These are phyloP conservation scores for Camelina sativa DNA, from an alignment of 345 rosid genomes.

Conservation along the genomic window DNA sequence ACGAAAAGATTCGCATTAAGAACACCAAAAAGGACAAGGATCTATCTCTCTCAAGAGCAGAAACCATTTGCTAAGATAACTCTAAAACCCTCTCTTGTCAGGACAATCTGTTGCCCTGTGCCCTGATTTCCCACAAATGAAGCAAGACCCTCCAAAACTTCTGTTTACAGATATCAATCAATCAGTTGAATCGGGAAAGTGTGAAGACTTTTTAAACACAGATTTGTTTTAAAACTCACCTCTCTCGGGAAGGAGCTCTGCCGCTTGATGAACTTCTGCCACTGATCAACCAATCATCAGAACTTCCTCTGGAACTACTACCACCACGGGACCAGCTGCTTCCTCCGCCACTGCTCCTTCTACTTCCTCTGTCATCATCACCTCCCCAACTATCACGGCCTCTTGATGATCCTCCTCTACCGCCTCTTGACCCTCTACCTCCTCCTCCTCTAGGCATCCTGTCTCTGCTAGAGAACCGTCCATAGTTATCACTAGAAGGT, in stretches of 20 bases:
- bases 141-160: constrained; percentile 84
- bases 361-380: constrained; percentile 61
- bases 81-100: constrained; percentile 54
- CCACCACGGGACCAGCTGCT: constrained; percentile 60
- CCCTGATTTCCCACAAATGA: constrained; percentile 76
- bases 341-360: constrained; percentile 52
- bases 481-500: constrained; percentile 77
- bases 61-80: neutral
- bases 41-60: constrained; percentile 28
- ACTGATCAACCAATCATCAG: constrained; percentile 80
- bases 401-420: constrained; percentile 58
- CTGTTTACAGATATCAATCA: constrained; percentile 39
- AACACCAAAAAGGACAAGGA: constrained; percentile 39
- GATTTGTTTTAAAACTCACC: constrained; percentile 45
- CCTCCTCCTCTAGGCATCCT: constrained; percentile 65
- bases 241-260: constrained; percentile 55
- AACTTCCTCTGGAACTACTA: constrained; percentile 53
- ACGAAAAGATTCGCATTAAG: constrained; percentile 25
- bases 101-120: constrained; percentile 94
- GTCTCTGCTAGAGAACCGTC: constrained; percentile 80
- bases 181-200: neutral
- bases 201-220: neutral
- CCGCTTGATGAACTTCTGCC: constrained; percentile 63
- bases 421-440: constrained; percentile 55
- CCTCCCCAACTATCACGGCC: constrained; percentile 68